phyloP scores from a whole-genome alignment of 192 early-diverging fungal species.

The Backusella mclennaniae region DNA sequence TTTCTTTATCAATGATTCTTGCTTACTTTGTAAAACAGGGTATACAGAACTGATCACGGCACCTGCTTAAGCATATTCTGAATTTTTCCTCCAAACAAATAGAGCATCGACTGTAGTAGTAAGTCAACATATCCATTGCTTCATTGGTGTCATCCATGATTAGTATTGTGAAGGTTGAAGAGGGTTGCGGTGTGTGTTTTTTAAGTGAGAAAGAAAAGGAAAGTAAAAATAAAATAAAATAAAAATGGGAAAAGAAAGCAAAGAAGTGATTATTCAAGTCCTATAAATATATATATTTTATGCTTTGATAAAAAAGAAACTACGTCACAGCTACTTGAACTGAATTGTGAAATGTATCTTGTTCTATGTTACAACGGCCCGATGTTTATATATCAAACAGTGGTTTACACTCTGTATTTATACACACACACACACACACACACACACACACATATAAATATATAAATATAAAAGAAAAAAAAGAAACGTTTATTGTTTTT shows the following conservation, averaged over 20 bases:
- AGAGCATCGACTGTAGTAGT: slow-evolving; percentile 51
- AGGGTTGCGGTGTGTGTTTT: background rate
- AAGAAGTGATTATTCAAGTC: background rate
- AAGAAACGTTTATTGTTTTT: background rate
- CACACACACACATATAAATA: background rate
- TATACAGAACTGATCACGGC: slow-evolving; percentile 53
- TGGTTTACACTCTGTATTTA: background rate
- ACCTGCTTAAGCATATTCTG: slow-evolving; percentile 53
- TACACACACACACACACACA: background rate
- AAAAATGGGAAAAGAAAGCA: background rate
- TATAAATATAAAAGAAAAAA: background rate
- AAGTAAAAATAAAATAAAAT: background rate
- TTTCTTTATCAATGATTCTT: background rate
- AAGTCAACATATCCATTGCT: slow-evolving; percentile 27
- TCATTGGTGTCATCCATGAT: background rate
- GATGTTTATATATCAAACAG: too few species aligned
- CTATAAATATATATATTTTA: background rate
- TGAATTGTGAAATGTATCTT: background rate
- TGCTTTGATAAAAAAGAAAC: background rate
- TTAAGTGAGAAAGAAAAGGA: background rate
- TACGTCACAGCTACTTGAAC: background rate
- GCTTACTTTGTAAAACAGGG: slow-evolving; percentile 33
- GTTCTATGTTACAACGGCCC: background rate
- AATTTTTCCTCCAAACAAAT: slow-evolving; percentile 57
- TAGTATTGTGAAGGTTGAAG: background rate